Conservation (phyloP, 805 yeast species). For the Yarrowia yakushimensis region DNA sequence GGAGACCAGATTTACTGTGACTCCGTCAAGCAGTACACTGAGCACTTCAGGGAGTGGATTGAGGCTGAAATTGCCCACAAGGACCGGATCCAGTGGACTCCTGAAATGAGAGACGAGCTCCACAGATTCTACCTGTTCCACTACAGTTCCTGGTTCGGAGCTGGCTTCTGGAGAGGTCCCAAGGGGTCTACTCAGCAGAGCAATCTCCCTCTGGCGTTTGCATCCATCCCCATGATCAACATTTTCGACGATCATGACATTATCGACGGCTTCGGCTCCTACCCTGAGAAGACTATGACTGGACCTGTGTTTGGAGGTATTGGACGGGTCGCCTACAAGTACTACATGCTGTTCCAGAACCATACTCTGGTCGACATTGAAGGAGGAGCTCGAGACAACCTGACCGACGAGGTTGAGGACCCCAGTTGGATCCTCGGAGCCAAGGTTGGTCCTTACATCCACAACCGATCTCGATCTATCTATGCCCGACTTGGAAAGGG, state of each 20-base stretch:
- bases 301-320: conserved; percentile 64
- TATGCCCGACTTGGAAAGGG: conserved; percentile 72
- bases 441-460: conserved; percentile 63
- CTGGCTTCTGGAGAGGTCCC: conserved; percentile 76
- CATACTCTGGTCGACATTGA: conserved; percentile 53
- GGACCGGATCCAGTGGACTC: conserved; percentile 44
- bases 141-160: conserved; percentile 85
- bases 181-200: conserved; percentile 63
- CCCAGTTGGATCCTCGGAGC: conserved; percentile 62
- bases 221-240: conserved; percentile 81
- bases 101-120: conserved; percentile 52
- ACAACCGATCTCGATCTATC: conserved; percentile 61
- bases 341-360: conserved; percentile 90
- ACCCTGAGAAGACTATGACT: conserved; percentile 68
- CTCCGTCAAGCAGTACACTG: conserved; percentile 59
- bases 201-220: conserved; percentile 68
- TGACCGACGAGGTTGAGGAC: conserved; percentile 37
- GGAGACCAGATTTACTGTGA: conserved; percentile 96
- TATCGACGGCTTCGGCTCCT: conserved; percentile 94
- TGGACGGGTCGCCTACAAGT: conserved; percentile 77
- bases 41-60: conserved; percentile 55
- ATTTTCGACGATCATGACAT: conserved; percentile 94
- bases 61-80: conserved; percentile 50
- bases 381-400: conserved; percentile 28
- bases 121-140: conserved; percentile 65